These are phyloP conservation scores for Talaromyces rugulosus DNA, from an alignment of 2,329 filamentous ascomycete species.

Conservation along the genomic window DNA sequence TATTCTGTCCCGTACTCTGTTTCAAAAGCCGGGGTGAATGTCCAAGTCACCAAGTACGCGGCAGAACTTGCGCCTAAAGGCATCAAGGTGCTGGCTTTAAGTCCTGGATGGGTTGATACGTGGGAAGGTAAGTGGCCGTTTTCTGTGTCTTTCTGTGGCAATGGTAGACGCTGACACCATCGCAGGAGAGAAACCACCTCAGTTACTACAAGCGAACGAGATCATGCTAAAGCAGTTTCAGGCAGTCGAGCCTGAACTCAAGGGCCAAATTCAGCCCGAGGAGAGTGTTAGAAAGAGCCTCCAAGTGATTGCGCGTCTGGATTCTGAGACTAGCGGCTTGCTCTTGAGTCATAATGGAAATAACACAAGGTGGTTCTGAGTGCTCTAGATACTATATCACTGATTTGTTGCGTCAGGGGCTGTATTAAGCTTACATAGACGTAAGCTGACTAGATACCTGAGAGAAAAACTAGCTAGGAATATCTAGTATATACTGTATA, in stretches of 20 bases:
- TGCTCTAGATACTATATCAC: no score
- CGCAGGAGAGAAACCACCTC: background rate
- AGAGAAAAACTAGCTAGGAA: no score
- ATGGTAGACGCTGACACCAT: background rate
- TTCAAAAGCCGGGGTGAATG: constrained; percentile 40
- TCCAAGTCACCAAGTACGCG: constrained; percentile 39
- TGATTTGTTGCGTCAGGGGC: no score
- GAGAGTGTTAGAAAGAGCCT: constrained; percentile 23
- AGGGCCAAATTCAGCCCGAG: constrained; percentile 21
- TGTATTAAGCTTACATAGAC: no score
- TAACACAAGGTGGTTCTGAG: constrained; percentile 19
- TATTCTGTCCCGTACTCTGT: constrained; percentile 30
- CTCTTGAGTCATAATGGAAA: constrained; percentile 26
- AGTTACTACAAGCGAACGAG: background rate
- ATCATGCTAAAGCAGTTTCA: constrained; percentile 21
- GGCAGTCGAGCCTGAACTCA: constrained; percentile 15
- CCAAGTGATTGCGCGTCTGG: constrained; percentile 21
- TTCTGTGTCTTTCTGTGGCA: background rate
- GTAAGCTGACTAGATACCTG: no score
- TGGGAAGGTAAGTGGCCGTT: constrained; percentile 17
- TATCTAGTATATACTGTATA: no score
- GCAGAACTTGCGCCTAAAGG: constrained; percentile 28
- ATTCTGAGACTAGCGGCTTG: constrained; percentile 19
- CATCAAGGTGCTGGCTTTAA: constrained; percentile 31
- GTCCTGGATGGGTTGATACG: constrained; percentile 30